Evolutionary conservation across 2,329 filamentous ascomycete genomes (phyloP).

Genomic region (Ceratocystis lukuohia): DNA sequence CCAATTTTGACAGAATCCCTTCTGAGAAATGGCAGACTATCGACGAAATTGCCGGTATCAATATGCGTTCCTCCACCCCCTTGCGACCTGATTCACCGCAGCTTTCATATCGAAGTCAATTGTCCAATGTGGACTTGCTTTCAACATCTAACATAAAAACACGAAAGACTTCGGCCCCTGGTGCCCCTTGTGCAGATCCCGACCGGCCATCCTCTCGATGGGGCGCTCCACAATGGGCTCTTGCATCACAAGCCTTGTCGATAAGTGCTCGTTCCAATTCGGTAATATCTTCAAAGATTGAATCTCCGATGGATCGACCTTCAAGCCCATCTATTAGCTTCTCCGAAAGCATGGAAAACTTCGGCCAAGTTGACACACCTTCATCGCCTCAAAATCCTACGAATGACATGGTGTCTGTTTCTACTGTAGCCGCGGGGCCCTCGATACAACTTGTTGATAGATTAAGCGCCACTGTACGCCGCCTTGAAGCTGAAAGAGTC

Average conservation of each 20-base stretch:
- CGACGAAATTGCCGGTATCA: slow-evolving; percentile 3
- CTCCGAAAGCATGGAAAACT: slow-evolving; percentile 5
- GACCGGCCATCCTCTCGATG: slow-evolving; percentile 13
- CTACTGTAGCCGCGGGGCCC: slow-evolving; percentile 78
- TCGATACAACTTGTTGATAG: slow-evolving; percentile 91
- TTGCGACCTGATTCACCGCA: slow-evolving; percentile 14
- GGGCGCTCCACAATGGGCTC: neutral
- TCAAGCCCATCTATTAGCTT: slow-evolving; percentile 1
- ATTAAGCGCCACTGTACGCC: slow-evolving; percentile 84
- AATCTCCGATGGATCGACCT: slow-evolving; percentile 5
- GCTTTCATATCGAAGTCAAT: neutral
- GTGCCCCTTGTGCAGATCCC: neutral
- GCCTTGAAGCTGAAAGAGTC: slow-evolving; percentile 83
- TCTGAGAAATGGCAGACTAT: slow-evolving; percentile 1
- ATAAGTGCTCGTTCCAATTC: slow-evolving; percentile 5
- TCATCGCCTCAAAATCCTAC: slow-evolving; percentile 55
- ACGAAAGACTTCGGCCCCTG: neutral
- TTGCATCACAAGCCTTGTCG: neutral
- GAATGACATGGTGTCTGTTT: slow-evolving; percentile 77
- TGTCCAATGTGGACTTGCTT: slow-evolving; percentile 10
- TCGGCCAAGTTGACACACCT: slow-evolving; percentile 40
- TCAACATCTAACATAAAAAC: slow-evolving; percentile 1
- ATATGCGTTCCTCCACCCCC: neutral
- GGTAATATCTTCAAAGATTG: neutral
- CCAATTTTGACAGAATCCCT: neutral